Evolutionary conservation across 257 asterid genomes (phyloP).

Genomic region (Solanum neorickii): DNA sequence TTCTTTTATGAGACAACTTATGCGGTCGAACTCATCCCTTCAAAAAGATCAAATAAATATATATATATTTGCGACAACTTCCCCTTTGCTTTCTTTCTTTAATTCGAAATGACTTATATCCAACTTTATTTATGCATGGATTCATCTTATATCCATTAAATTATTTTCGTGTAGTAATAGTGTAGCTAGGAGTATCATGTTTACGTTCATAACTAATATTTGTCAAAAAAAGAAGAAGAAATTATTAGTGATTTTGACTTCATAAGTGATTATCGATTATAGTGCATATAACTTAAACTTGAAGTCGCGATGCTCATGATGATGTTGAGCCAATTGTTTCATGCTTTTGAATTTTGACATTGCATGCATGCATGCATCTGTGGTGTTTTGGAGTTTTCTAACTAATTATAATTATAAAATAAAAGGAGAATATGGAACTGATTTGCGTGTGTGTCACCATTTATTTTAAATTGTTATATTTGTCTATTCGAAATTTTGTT

Average conservation of each 20-base stretch:
- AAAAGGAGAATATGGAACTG: not conserved
- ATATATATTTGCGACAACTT: not conserved
- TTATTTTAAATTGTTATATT: not conserved
- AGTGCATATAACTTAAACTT: not conserved
- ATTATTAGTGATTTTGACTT: not conserved
- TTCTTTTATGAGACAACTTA: not conserved
- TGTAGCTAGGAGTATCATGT: not conserved
- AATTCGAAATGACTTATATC: not conserved
- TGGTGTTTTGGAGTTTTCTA: not conserved
- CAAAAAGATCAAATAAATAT: not conserved
- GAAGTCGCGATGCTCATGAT: not conserved
- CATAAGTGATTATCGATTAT: not conserved
- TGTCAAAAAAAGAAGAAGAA: too few species aligned
- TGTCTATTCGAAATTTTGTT: not conserved
- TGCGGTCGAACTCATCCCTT: not conserved
- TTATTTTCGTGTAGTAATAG: not conserved
- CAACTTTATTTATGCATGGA: not conserved
- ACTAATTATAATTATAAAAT: not conserved
- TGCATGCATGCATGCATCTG: not conserved
- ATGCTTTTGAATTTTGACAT: not conserved
- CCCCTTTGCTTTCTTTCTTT: not conserved
- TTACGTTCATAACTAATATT: not conserved
- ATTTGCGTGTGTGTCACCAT: not conserved
- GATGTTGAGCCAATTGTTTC: not conserved
- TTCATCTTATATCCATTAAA: not conserved